Evolutionary conservation across 768 basidiomycete species (phyloP), one percentile per base, ranked within the genome.

Genomic region (Naganishia randhawae): DNA sequence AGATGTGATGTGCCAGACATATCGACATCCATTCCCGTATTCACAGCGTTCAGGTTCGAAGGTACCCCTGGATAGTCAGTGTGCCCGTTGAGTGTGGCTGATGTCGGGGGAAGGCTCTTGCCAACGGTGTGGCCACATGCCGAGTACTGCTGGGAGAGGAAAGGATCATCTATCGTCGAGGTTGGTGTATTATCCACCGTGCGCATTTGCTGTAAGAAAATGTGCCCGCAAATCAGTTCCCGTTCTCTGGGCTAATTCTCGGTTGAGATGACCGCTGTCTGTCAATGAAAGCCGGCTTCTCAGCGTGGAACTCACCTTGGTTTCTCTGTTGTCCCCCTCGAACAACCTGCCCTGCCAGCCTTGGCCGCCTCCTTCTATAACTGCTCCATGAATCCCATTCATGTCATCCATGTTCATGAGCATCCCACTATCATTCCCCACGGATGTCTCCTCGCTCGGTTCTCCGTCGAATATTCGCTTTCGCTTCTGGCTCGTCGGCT

Each of bases 291-390:
- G n/a, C n/a, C 29, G 51, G 3, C 4, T 42, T 19, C 27, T 32
- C 51, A 32, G 3, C 25, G 50, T 51, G 50, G 5, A n/a, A 55
- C 54, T 55, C 17, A 61, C 57, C 57, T 61, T 61, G 22, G 57
- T 61, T 39, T 61, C 57, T 25, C 57, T 61, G 13, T 61, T 61
- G 27, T 61, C 57, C 27, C 57, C 57, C 39, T 61, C 57, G 16
- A 61, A 61, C 10, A 61, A 25, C 57, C 32, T 39, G 22, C 57
- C 57, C n/a, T 61, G 35, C 57, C 57, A 61, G 3, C 57, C 57
- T 22, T 39, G 57, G 41, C 57, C 57, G 17, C 57, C 39, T 16
- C 57, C 39, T 39, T 61, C 57, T 13, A 61, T 16, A 19, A 61
- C 39, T 25, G 37, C 37, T 29, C 57, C 57, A 41, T 61, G 57